Percentiles rank a stretch among this genome's conserved stretches.
Conservation (phyloP, 148 eudicot genomes). For the Spergularia bocconei region DNA sequence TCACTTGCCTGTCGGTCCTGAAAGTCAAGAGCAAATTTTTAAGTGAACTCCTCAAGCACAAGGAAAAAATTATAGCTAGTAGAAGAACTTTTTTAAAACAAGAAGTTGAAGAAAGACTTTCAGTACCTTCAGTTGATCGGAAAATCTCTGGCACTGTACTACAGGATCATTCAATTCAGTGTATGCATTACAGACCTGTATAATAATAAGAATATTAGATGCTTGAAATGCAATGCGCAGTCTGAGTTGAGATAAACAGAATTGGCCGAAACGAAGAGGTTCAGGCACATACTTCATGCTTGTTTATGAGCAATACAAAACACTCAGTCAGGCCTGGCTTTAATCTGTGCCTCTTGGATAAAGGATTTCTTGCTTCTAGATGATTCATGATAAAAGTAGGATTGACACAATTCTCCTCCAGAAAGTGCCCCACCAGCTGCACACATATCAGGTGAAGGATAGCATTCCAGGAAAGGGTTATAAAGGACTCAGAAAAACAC, state of each 20-base stretch:
- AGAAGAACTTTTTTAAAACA: no score
- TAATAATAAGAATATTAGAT: background rate
- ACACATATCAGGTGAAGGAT: constrained; percentile 15
- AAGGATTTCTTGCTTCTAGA: constrained; percentile 91
- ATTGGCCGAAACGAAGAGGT: background rate
- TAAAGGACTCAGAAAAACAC: background rate
- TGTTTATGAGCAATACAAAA: constrained; percentile 84
- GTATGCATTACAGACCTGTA: constrained; percentile 90
- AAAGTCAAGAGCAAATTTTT: background rate
- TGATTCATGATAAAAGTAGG: constrained; percentile 88
- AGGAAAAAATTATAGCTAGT: no score
- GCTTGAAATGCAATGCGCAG: background rate
- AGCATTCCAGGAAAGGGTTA: background rate
- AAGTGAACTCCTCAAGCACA: background rate
- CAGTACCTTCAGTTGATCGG: constrained; percentile 92
- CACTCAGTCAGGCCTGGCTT: constrained; percentile 86
- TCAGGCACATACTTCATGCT: constrained; percentile 65
- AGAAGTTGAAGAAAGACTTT: background rate
- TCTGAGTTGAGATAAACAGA: background rate
- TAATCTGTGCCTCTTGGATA: constrained; percentile 99
- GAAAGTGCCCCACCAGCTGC: constrained; percentile 93
- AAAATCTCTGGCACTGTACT: constrained; percentile 85
- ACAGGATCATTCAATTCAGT: constrained; percentile 92
- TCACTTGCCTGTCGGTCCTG: constrained; percentile 96
- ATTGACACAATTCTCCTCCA: constrained; percentile 87